Conservation (phyloP, 371 early-diverging fungal species). For the Mortierella sp. region DNA sequence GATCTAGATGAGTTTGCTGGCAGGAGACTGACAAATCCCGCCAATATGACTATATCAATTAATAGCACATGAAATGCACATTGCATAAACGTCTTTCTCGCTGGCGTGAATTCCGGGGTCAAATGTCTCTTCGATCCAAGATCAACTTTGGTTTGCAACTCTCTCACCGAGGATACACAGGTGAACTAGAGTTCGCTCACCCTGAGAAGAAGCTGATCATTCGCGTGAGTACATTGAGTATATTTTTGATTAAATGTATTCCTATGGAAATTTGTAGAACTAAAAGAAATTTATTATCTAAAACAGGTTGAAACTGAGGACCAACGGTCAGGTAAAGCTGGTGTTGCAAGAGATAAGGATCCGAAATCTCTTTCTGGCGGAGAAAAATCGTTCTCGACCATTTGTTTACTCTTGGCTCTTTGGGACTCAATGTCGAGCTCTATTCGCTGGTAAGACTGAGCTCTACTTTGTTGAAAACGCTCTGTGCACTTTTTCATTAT, state of each 20-base stretch:
- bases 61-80: conserved; percentile 65
- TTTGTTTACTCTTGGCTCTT: conserved; percentile 95
- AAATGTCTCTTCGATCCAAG: conserved; percentile 80
- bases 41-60: not conserved
- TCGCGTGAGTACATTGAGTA: conserved; percentile 61
- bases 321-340: conserved; percentile 29
- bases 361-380: conserved; percentile 97
- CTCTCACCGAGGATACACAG: conserved; percentile 89
- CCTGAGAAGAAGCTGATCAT: conserved; percentile 74
- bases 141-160: conserved; percentile 80
- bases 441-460: conserved; percentile 79
- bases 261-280: not conserved
- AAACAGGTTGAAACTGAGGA: conserved; percentile 60
- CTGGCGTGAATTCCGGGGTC: conserved; percentile 78
- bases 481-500: not conserved
- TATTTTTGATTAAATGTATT: not conserved
- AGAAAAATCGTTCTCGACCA: conserved; percentile 99
- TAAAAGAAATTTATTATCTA: not conserved
- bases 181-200: conserved; percentile 89
- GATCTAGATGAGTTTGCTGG: not conserved
- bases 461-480: not conserved
- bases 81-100: conserved; percentile 69
- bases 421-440: conserved; percentile 98
- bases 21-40: not conserved
- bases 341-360: conserved; percentile 76